phyloP scores from a whole-genome alignment of 2,329 filamentous ascomycete genomes.

The Botrytis deweyae region DNA sequence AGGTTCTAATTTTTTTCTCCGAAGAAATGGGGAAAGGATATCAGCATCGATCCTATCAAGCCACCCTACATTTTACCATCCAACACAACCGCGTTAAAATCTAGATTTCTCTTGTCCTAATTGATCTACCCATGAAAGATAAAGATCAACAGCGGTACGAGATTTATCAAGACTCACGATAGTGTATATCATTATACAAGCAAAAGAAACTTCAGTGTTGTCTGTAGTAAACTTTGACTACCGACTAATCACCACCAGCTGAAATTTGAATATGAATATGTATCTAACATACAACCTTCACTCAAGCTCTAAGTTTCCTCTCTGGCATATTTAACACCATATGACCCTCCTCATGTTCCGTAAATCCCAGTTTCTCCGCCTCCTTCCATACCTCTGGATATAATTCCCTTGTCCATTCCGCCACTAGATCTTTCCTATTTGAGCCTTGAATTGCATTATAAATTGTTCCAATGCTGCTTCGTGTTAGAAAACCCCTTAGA shows the following conservation, averaged over 20 bases:
- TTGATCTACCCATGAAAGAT: not conserved
- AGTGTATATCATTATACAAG: not conserved
- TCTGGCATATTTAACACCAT: slow-evolving; percentile 35
- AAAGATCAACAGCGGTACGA: not conserved
- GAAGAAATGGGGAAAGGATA: not conserved
- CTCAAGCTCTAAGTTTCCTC: slow-evolving; percentile 32
- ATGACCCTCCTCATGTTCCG: slow-evolving; percentile 34
- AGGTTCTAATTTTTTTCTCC: not conserved
- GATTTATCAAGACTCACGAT: not conserved
- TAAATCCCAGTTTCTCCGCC: slow-evolving; percentile 44
- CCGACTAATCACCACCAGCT: not conserved
- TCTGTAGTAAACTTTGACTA: not conserved
- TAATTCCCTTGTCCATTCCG: slow-evolving; percentile 68
- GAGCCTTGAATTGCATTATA: slow-evolving; percentile 71
- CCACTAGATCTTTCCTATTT: slow-evolving; percentile 66
- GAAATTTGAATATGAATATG: no score
- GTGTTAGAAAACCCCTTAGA: slow-evolving; percentile 16
- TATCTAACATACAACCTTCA: not conserved
- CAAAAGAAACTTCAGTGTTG: no score
- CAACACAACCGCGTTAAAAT: not conserved
- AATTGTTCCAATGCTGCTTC: slow-evolving; percentile 65
- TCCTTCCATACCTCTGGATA: slow-evolving; percentile 70
- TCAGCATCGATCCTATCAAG: not conserved
- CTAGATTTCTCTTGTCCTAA: not conserved
- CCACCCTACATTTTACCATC: rapidly evolving